phyloP scores from a whole-genome alignment of 306 rosid genomes.

The Fagus crenata region DNA sequence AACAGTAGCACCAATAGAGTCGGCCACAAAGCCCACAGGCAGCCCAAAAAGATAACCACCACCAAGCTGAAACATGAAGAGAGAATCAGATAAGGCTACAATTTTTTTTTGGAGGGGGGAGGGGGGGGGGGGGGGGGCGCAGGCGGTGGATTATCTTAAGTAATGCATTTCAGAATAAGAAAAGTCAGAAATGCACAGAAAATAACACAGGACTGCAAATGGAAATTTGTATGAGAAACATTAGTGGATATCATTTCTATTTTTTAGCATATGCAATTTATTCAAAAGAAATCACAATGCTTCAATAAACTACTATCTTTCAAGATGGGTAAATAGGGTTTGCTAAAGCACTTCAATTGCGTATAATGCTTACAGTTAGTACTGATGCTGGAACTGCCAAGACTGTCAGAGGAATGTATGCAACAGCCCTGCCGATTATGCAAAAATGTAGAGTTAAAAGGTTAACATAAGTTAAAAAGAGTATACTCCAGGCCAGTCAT shows the following conservation, averaged over 20 bases:
- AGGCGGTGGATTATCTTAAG: neutral
- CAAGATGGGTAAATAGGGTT: constrained; percentile 7
- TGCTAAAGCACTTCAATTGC: neutral
- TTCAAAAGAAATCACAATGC: neutral
- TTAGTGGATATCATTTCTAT: neutral
- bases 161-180: neutral
- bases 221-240: neutral
- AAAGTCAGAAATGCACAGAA: neutral
- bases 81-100: constrained; percentile 3
- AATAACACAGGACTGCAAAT: neutral
- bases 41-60: constrained; percentile 95
- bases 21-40: constrained; percentile 73
- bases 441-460: constrained; percentile 8
- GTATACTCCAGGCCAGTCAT: neutral
- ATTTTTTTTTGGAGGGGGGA: no score
- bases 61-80: constrained; percentile 63
- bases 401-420: constrained; percentile 84
- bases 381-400: constrained; percentile 93
- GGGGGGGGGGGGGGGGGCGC: neutral
- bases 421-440: constrained; percentile 60
- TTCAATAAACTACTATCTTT: neutral
- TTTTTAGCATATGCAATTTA: neutral
- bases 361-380: constrained; percentile 55
- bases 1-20: constrained; percentile 79
- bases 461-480: neutral